Base-by-base conservation (phyloP, 495 filamentous ascomycete genomes). In the Choiromyces venosus region DNA sequence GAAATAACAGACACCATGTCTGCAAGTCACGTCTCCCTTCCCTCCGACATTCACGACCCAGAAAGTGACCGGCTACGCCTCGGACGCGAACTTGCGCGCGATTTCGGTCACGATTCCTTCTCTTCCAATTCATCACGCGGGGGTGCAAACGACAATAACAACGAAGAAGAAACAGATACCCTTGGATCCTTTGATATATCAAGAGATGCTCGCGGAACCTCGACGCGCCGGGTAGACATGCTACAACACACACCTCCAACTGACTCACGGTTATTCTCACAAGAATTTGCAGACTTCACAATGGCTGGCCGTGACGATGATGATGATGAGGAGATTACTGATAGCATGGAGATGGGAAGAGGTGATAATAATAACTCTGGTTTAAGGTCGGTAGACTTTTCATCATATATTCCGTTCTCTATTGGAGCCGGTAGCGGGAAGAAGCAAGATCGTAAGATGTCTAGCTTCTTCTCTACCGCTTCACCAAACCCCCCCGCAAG, bases 51-150 rank as follows among this genome's bases (percentile, higher is more conserved):
- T 14, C 72, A 76, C 36, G 66, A 74, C 65, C 70, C 75, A 12
- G 73, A 79, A 39, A 75, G 67, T 37, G 80, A 81, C 70, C 79
- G 79, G 19, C 68, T 81, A 19, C 71, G 80, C 16, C 65, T 81
- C 37, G 80, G 79, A 73, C 80, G 80, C 70, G 80, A 81, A 56
- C 76, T 81, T 8, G 79, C 80, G 21, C 79, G 74, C 64, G 80
- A 81, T 71, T 81, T 81, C 44, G 71, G 75, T 25, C 78, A 80
- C 36, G 25, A 35, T 10, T 79, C 79, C 8, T 79, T 81, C 65
- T 76, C 79, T 12, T 76, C 76, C 9, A 37, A 65, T 18, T 78
- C 73, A n/a, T 74, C 78, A 21, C 69, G 40, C 33, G 73, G 76
- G 21, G 65, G 61, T n/a, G 76, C 44, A 29, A 66, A 42, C 42